Evolutionary conservation across 2,329 filamentous ascomycete genomes (phyloP), one percentile per base, ranked within the genome.

Genomic region (Exserohilum turcica): DNA sequence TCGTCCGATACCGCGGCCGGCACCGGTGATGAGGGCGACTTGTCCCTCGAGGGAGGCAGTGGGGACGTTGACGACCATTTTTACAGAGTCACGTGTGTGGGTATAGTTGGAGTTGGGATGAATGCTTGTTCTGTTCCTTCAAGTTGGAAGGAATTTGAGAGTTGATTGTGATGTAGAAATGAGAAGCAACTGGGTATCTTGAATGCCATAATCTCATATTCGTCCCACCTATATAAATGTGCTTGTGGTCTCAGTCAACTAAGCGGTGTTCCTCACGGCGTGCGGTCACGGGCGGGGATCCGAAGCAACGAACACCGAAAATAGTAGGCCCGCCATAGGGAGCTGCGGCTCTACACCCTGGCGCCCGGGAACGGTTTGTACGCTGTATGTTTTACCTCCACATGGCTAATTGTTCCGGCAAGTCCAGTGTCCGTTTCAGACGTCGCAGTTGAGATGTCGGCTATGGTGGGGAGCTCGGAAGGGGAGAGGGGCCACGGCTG

Each of bases 1-100:
- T 46, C 79, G 77, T 33, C 86, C 86, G 64, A 89, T 89, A 51
- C 87, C 87, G 31, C 86, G 85, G 46, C 85, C 84, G 43, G 83
- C 73, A 35, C 74, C 86, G 13, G 86, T 89, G 72, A 89, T 79
- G 58, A 89, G 79, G 52, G 85, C 75, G 76, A 82, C 79, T 64
- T 81, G 79, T 68, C 76, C 77, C 63, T 81, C 77, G 43, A 82
- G 78, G 47, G 77, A 80, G 59, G 79, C 79, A 46, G 78, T 78
- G 51, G 77, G 76, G 46, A 82, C 76, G 60, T 64, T 63, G 65
- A 77, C 61, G 53, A 75, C 73, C 74, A 76, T 76, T 60, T 73
- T 52, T 31, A 39, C 37, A 8, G 6, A 29, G 46, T 67, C 56
- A 63, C 55, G 60, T 67, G 56, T 16, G 8, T 15, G 39, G 38